These are phyloP conservation scores for Calonectria montana DNA, from an alignment of 2,329 filamentous ascomycete genomes.

Conservation along the genomic window DNA sequence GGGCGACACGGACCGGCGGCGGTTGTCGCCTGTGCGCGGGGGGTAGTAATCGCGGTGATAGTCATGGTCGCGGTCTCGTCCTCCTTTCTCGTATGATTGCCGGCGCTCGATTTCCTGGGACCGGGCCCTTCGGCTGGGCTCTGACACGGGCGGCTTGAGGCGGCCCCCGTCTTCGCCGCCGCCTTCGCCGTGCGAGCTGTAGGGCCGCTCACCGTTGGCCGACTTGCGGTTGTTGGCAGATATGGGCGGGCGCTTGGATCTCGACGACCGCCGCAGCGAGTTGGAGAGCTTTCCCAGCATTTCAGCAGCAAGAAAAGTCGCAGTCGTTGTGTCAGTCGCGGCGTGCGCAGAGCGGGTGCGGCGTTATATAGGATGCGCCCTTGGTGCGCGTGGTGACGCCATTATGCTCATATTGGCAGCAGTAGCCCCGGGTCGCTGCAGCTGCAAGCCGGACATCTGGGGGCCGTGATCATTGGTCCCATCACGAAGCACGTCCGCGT, in stretches of 20 bases:
- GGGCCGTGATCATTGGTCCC: constrained; percentile 29
- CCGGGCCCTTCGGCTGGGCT: constrained; percentile 26
- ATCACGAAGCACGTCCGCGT: constrained; percentile 21
- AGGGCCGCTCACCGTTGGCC: constrained; percentile 15
- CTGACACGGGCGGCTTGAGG: constrained; percentile 18
- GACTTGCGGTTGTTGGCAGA: constrained; percentile 15
- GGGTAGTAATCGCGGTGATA: constrained; percentile 28
- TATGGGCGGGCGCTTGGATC: constrained; percentile 25
- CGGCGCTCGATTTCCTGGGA: constrained; percentile 36
- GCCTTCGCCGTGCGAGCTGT: constrained; percentile 21
- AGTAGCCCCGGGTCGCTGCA: constrained; percentile 20
- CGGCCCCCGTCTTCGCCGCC: not conserved
- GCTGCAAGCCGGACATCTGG: constrained; percentile 25
- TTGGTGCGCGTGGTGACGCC: constrained; percentile 30
- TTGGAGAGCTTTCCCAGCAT: constrained; percentile 37
- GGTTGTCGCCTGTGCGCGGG: constrained; percentile 12
- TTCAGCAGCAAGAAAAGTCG: not conserved
- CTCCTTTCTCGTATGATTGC: not conserved
- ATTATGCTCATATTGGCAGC: constrained; percentile 23
- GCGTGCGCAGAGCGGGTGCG: constrained; percentile 9
- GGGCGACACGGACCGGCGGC: constrained; percentile 29
- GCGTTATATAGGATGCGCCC: not conserved
- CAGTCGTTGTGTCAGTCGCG: not conserved
- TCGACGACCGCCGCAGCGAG: constrained; percentile 28
- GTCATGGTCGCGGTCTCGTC: constrained; percentile 20